Evolutionary conservation across 306 rosid species (phyloP), one percentile per base, ranked within the genome.

Genomic region (Acacia crassicarpa): DNA sequence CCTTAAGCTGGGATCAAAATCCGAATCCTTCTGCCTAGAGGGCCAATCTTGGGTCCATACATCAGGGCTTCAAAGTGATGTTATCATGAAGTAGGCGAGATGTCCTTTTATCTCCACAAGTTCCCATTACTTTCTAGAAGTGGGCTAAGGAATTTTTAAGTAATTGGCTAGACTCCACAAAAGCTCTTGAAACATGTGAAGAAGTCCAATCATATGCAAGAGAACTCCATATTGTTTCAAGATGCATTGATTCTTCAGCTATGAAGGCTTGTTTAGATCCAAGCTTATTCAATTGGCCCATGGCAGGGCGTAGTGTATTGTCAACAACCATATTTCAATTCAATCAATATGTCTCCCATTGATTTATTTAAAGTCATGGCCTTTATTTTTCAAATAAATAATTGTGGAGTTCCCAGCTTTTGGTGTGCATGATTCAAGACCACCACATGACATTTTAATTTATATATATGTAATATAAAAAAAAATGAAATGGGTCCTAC

Each of bases 81-180:
- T 94, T 79, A 82, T 83, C 0, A 25, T 92, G 80, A 86, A 89
- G 89, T 94, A 67, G 94, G 93, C 2, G 92, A 92, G 59, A 76
- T 83, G 89, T 91, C 94, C 33, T 94, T 92, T 74, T 89, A 80
- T 63, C 94, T 94, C 72, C 98, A 94, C 82, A 94, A 94, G 98
- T 94, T 94, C 74, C 98, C 97, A 30, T 86, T 94, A 87, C 93
- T 94, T 40, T 94, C 97, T 23, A 94, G 90, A 90, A 92, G 98
- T 84, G 94, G 97, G 76, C 86, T 25, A 76, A 84, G 49, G 96
- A 92, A 78, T 87, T 90, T 62, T 80, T 91, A 5, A 79, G 92
- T 54, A 89, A 51, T 84, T 94, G 98, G 97, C 74, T 79, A 63
- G 94, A 92, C 78, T 83, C 94, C 43, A 67, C 91, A 65, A 89